Evolutionary conservation across 257 asterid species (phyloP).

Genomic region (Misopates orontium): DNA sequence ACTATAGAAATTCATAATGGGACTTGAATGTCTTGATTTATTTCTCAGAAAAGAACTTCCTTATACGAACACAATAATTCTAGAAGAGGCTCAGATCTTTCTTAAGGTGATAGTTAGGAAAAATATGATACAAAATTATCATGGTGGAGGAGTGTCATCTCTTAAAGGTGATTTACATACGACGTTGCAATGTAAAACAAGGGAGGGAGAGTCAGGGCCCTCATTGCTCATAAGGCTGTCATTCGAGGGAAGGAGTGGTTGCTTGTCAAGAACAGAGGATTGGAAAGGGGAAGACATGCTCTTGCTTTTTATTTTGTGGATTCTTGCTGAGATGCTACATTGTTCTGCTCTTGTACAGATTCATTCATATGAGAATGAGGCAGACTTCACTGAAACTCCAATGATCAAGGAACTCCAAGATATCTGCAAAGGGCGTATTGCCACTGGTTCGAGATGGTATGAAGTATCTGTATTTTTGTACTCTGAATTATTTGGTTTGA

Average conservation of each 20-base stretch:
- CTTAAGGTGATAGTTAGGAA: no score
- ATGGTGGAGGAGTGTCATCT: no score
- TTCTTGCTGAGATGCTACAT: slow-evolving; percentile 67
- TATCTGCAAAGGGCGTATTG: slow-evolving; percentile 44
- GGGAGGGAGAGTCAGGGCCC: no score
- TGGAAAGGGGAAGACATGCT: slow-evolving; percentile 92
- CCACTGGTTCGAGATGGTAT: slow-evolving; percentile 83
- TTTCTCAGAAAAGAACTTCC: no score
- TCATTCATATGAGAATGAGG: slow-evolving; percentile 31
- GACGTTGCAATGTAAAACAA: no score
- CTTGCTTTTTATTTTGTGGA: slow-evolving; percentile 75
- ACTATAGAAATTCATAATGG: no score
- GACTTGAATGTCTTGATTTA: no score
- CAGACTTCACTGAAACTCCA: slow-evolving; percentile 35
- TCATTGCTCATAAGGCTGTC: no score
- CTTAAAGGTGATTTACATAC: no score
- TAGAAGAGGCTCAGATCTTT: no score
- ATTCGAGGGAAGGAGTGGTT: slow-evolving; percentile 78
- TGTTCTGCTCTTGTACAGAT: slow-evolving; percentile 26
- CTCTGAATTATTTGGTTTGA: slow-evolving; percentile 75
- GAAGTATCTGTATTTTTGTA: slow-evolving; percentile 64
- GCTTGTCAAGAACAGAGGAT: slow-evolving; percentile 51
- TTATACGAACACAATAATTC: no score
- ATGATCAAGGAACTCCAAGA: slow-evolving; percentile 56
- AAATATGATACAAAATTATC: no score